These are phyloP conservation scores for Nakaseomyces uthaithaninus DNA, from an alignment of 1,139 yeast genomes.

Conservation along the genomic window DNA sequence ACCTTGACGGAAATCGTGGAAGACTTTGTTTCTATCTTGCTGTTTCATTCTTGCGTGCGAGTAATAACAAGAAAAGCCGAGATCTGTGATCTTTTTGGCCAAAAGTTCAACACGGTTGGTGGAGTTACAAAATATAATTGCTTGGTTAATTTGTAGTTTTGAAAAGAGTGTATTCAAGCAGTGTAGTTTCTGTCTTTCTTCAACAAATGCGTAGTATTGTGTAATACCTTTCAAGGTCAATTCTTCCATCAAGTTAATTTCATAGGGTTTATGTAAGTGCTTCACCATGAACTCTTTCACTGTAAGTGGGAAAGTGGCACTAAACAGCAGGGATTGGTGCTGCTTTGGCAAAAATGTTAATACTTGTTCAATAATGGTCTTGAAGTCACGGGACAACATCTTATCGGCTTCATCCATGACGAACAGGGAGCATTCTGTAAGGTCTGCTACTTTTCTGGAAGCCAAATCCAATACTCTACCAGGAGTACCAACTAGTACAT, in stretches of 20 bases:
- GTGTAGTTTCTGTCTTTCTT: constrained; percentile 90
- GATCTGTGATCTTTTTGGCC: constrained; percentile 91
- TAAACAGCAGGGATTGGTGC: constrained; percentile 81
- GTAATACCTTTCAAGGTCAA: constrained; percentile 92
- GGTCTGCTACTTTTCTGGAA: constrained; percentile 76
- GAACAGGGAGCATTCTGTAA: constrained; percentile 79
- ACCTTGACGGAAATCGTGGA: constrained; percentile 98
- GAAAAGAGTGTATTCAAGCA: constrained; percentile 92
- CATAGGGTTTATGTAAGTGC: constrained; percentile 86
- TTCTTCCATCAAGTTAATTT: constrained; percentile 96
- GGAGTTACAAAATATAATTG: constrained; percentile 93
- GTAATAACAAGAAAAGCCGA: constrained; percentile 94
- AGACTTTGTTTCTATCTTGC: constrained; percentile 92
- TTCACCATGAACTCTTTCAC: constrained; percentile 90
- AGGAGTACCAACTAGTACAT: constrained; percentile 86
- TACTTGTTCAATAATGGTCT: constrained; percentile 80
- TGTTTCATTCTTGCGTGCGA: constrained; percentile 98
- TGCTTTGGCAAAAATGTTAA: constrained; percentile 68
- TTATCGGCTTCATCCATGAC: constrained; percentile 99
- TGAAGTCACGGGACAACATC: constrained; percentile 87
- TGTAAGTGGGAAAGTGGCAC: constrained; percentile 93
- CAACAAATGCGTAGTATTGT: constrained; percentile 95
- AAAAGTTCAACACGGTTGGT: constrained; percentile 91
- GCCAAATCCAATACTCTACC: constrained; percentile 96
- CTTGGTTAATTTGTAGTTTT: constrained; percentile 89